Percentiles rank a stretch among this genome's conserved stretches.
Evolutionary conservation across 306 rosid species (phyloP).

Genomic region (Sechiopsis laciniata): DNA sequence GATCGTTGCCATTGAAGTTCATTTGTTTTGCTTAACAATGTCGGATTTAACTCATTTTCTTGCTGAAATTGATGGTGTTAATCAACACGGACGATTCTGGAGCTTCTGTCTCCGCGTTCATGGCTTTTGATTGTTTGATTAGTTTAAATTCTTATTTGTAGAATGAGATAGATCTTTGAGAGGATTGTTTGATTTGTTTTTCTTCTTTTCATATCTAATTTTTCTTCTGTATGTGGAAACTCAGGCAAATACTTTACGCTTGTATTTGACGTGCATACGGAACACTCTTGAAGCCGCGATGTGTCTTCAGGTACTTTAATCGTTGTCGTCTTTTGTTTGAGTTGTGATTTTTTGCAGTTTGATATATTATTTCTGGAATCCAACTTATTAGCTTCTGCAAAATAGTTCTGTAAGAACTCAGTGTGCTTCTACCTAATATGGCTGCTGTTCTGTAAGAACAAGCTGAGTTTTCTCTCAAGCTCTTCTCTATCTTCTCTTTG

Average conservation of each 20-base stretch:
- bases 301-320: constrained; percentile 72
- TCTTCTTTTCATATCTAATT: not conserved
- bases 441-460: too few relatives aligned
- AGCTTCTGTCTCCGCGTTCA: not conserved
- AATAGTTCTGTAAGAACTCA: too few relatives aligned
- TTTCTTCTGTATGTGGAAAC: not conserved
- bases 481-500: too few relatives aligned
- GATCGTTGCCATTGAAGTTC: not conserved
- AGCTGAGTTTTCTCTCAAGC: too few relatives aligned
- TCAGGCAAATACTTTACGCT: constrained; percentile 60
- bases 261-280: constrained; percentile 77
- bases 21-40: not conserved
- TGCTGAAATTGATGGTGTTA: constrained; percentile 3
- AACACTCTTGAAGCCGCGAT: constrained; percentile 92
- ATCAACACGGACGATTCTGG: not conserved
- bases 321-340: not conserved
- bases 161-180: constrained; percentile 11
- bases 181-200: not conserved
- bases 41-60: not conserved
- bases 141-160: not conserved
- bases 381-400: not conserved
- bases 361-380: not conserved
- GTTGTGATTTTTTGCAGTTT: constrained; percentile 6
- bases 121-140: constrained; percentile 6
- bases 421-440: too few relatives aligned